Conservation (phyloP, 305 asterid genomes). For the Fraxinus ornus region DNA sequence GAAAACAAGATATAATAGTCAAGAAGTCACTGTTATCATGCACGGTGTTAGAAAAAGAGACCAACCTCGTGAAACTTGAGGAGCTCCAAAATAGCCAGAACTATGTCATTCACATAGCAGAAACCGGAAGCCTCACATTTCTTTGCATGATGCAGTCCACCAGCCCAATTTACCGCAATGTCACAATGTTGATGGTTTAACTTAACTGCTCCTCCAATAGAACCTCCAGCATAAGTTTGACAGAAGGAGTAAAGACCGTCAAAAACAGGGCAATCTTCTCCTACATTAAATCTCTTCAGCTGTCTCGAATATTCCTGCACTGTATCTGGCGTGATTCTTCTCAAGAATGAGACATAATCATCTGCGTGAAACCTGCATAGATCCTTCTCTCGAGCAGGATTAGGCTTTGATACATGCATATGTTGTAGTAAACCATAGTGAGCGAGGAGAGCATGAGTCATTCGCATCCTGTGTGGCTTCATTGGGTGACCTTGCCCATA, state of each 20-base stretch:
- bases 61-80: background rate
- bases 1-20: background rate
- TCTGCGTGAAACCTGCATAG: background rate
- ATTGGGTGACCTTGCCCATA: slow-evolving; percentile 1
- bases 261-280: background rate
- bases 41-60: background rate
- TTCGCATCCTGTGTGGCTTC: slow-evolving; percentile 3
- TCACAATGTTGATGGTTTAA: background rate
- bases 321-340: background rate
- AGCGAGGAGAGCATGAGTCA: slow-evolving; percentile 3
- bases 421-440: background rate
- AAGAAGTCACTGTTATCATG: background rate
- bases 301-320: background rate
- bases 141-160: background rate
- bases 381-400: background rate
- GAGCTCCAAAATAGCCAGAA: background rate
- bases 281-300: background rate
- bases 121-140: background rate
- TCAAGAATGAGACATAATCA: background rate
- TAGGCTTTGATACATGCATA: background rate
- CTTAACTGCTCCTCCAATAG: background rate
- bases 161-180: background rate
- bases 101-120: background rate
- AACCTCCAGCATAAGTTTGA: background rate
- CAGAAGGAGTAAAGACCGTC: background rate